A percentile compares a stretch with the other conserved stretches of the same genome.
phyloP scores from a whole-genome alignment of 1,139 yeast genomes.

The Yamadazyma blattariae region DNA sequence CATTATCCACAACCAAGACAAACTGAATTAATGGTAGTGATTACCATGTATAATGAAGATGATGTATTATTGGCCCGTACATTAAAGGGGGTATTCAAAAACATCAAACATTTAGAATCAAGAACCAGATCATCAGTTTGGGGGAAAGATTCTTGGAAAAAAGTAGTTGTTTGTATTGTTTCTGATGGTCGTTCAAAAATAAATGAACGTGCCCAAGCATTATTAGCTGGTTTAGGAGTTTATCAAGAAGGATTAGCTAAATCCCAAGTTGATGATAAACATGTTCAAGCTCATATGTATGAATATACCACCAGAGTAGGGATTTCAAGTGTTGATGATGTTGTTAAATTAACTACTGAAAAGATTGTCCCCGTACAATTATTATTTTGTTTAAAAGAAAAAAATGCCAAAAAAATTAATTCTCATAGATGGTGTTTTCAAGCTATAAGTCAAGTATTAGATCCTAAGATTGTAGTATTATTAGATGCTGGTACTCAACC shows the following conservation, averaged over 20 bases:
- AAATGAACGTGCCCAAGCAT: conserved; percentile 47
- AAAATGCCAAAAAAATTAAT: conserved; percentile 47
- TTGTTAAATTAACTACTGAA: conserved; percentile 47
- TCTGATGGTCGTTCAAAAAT: conserved; percentile 49
- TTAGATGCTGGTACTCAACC: conserved; percentile 52
- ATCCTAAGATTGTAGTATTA: conserved; percentile 42
- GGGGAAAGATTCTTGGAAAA: conserved; percentile 52
- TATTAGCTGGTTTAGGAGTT: conserved; percentile 47
- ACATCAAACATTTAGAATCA: conserved; percentile 46
- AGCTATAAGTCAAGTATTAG: conserved; percentile 44
- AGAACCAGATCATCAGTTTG: conserved; percentile 40
- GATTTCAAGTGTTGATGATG: conserved; percentile 44
- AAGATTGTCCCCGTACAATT: conserved; percentile 49
- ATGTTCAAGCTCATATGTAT: conserved; percentile 46
- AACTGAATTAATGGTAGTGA: conserved; percentile 46
- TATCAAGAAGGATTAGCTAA: conserved; percentile 51
- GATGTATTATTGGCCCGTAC: conserved; percentile 46
- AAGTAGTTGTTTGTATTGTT: conserved; percentile 46
- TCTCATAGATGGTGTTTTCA: conserved; percentile 53
- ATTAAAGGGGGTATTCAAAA: conserved; percentile 46
- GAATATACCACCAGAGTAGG: conserved; percentile 51
- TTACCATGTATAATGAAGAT: conserved; percentile 51
- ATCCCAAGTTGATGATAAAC: conserved; percentile 44
- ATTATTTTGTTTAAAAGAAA: conserved; percentile 45
- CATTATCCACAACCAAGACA: conserved; percentile 46